Evolutionary conservation across 1,284 basidiomycete species (phyloP).

Genomic region (Irpex lacteus): DNA sequence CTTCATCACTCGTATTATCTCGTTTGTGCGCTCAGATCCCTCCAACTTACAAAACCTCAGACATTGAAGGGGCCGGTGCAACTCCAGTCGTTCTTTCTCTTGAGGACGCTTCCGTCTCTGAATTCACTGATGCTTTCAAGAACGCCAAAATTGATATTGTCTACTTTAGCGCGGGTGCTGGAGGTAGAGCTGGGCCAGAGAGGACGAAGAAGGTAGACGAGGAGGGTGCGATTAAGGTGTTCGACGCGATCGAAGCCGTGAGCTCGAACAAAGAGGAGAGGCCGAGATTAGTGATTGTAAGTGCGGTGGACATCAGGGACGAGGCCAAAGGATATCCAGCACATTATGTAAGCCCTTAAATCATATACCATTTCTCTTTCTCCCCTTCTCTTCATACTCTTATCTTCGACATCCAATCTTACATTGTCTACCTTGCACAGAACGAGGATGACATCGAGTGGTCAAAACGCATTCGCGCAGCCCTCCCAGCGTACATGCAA

Average conservation of each 20-base stretch:
- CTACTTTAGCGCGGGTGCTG: slow-evolving; percentile 69
- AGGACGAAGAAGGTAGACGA: slow-evolving; percentile 69
- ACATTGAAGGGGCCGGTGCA: slow-evolving; percentile 42
- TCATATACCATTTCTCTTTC: too few species aligned
- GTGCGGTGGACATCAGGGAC: slow-evolving; percentile 64
- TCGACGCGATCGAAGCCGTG: slow-evolving; percentile 63
- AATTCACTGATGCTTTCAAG: slow-evolving; percentile 51
- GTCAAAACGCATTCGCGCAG: slow-evolving; percentile 44
- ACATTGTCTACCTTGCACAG: too few species aligned
- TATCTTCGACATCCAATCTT: too few species aligned
- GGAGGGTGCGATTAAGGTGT: slow-evolving; percentile 70
- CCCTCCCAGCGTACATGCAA: slow-evolving; percentile 50
- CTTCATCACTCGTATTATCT: too few species aligned
- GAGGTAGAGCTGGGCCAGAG: slow-evolving; percentile 63
- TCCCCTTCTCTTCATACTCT: too few species aligned
- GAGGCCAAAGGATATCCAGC: slow-evolving; percentile 45
- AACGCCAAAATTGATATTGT: slow-evolving; percentile 44
- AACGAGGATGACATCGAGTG: slow-evolving; percentile 43
- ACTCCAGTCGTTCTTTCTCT: slow-evolving; percentile 58
- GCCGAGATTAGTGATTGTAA: slow-evolving; percentile 61
- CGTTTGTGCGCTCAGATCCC: too few species aligned
- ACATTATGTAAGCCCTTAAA: too few species aligned
- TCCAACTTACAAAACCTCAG: too few species aligned
- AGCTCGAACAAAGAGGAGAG: slow-evolving; percentile 31
- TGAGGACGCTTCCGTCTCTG: slow-evolving; percentile 45